phyloP scores from a whole-genome alignment of 2,329 filamentous ascomycete genomes.

The Sarocladiaceae sp. region DNA sequence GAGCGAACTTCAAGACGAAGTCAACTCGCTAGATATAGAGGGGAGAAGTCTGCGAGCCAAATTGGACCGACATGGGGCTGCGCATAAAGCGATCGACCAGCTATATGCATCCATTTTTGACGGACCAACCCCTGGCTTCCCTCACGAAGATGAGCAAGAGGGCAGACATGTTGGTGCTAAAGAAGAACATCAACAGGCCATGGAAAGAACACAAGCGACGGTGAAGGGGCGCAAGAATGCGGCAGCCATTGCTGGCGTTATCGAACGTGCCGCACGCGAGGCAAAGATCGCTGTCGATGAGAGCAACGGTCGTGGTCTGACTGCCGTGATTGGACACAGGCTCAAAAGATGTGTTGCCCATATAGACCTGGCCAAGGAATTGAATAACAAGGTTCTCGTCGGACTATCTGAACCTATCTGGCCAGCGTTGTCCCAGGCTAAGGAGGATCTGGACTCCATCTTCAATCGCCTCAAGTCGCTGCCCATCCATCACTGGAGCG shows the following conservation, averaged over 20 bases:
- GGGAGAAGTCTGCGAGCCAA: slow-evolving; percentile 5
- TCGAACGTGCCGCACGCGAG: background rate
- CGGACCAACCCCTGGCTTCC: slow-evolving; percentile 12
- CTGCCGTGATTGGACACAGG: background rate
- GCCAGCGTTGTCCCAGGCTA: slow-evolving; percentile 4
- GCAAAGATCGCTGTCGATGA: slow-evolving; percentile 12
- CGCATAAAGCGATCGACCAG: slow-evolving; percentile 10
- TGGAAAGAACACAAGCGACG: slow-evolving; percentile 11
- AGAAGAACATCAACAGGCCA: background rate
- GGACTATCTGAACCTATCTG: background rate
- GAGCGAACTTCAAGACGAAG: slow-evolving; percentile 10
- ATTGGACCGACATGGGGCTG: slow-evolving; percentile 6
- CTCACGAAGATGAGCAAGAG: slow-evolving; percentile 13
- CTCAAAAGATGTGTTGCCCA: background rate
- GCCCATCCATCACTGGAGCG: background rate
- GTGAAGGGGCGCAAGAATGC: slow-evolving; percentile 9
- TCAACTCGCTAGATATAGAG: slow-evolving; percentile 2
- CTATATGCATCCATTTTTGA: slow-evolving; percentile 11
- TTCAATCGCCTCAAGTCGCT: background rate
- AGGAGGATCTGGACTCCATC: background rate
- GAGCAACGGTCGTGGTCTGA: background rate
- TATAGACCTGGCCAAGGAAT: background rate
- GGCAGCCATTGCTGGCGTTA: slow-evolving; percentile 5
- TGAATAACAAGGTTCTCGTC: background rate
- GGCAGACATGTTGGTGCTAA: slow-evolving; percentile 8